Conservation (phyloP, 495 filamentous ascomycete genomes). For the Mycothermus thermophilus region DNA sequence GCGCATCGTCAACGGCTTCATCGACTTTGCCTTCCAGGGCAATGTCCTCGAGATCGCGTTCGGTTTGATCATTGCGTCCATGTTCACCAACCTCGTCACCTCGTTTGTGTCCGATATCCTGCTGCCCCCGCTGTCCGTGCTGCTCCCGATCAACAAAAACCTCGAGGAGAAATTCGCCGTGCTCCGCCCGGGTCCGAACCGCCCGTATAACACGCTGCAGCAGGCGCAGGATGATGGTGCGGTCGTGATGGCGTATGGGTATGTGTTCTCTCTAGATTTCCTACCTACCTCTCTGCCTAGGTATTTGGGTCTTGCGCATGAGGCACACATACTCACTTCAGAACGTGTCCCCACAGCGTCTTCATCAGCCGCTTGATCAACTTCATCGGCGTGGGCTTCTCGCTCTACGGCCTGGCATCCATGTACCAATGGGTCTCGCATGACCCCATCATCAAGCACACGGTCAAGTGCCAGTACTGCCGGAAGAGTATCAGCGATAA, state of each 20-base stretch:
- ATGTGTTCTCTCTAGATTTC: conserved; percentile 3
- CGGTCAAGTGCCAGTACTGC: conserved; percentile 58
- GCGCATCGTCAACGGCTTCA: conserved; percentile 46
- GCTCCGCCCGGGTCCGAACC: conserved; percentile 41
- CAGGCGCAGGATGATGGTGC: conserved; percentile 58
- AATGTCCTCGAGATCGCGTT: conserved; percentile 67
- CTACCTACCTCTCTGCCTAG: too few species aligned
- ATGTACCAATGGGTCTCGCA: conserved; percentile 47
- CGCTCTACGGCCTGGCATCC: conserved; percentile 50
- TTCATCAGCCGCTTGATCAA: conserved; percentile 55
- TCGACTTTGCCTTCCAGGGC: conserved; percentile 57
- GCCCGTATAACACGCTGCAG: conserved; percentile 51
- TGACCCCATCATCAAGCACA: conserved; percentile 58
- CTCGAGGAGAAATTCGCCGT: conserved; percentile 66
- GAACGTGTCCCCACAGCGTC: too few species aligned
- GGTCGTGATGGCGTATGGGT: conserved; percentile 60
- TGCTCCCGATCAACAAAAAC: conserved; percentile 57
- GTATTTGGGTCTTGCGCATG: too few species aligned
- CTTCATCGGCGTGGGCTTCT: conserved; percentile 51
- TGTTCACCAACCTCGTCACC: conserved; percentile 59
- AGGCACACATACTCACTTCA: too few species aligned
- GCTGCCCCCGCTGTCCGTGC: conserved; percentile 51
- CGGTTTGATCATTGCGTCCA: conserved; percentile 58
- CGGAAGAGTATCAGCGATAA: conserved; percentile 50
- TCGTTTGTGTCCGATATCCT: conserved; percentile 60